phyloP scores from a whole-genome alignment of 2,329 filamentous ascomycete genomes.

The Ophiostoma australiae region DNA sequence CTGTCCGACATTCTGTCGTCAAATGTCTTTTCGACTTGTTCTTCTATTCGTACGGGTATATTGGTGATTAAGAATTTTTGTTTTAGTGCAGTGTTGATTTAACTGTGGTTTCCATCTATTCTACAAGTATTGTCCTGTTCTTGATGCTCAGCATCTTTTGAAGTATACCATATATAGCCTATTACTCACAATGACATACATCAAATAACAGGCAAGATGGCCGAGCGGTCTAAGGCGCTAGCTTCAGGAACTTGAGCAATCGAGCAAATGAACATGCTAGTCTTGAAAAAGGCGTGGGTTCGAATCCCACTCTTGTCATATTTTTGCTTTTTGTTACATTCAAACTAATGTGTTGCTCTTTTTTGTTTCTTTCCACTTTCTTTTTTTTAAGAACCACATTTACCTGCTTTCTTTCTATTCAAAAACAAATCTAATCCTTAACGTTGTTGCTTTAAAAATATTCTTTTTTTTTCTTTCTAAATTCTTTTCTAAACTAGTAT shows the following conservation, averaged over 20 bases:
- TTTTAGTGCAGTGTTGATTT: too few relatives aligned
- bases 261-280: constrained; percentile 21
- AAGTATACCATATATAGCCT: background rate
- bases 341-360: too few relatives aligned
- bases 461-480: background rate
- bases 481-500: background rate
- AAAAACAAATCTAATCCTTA: too few relatives aligned
- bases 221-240: constrained; percentile 25
- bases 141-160: background rate
- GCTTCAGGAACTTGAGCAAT: constrained; percentile 12
- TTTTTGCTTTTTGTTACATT: constrained; percentile 1
- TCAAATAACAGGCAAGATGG: constrained; percentile 20
- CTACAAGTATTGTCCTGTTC: background rate
- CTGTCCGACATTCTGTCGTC: too few relatives aligned
- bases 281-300: constrained; percentile 24
- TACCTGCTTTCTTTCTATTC: background rate
- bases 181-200: background rate
- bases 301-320: constrained; percentile 25
- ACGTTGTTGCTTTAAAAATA: too few relatives aligned
- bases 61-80: too few relatives aligned
- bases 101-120: too few relatives aligned
- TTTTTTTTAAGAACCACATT: background rate
- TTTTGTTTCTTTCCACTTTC: background rate
- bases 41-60: too few relatives aligned
- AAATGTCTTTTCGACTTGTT: too few relatives aligned